A percentile compares a stretch with the other conserved stretches of the same genome.
Evolutionary conservation across 257 asterid species (phyloP).

Genomic region (Solanum dulcamara): DNA sequence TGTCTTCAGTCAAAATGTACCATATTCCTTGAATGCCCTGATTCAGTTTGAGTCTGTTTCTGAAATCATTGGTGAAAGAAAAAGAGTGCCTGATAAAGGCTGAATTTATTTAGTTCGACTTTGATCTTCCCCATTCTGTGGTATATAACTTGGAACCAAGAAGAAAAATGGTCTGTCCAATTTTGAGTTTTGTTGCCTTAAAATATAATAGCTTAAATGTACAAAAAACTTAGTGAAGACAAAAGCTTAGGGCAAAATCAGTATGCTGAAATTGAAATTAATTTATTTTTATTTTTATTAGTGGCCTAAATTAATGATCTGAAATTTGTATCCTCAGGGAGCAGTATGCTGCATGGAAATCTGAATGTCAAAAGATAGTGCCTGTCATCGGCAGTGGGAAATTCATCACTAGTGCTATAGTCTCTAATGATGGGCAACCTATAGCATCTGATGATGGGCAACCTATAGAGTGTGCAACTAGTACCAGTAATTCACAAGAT

Average conservation of each 20-base stretch:
- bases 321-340: constrained; percentile 35
- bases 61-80: neutral
- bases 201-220: neutral
- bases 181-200: neutral
- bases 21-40: neutral
- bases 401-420: constrained; percentile 48
- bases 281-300: neutral
- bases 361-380: constrained; percentile 60
- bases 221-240: neutral
- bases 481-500: constrained; percentile 2
- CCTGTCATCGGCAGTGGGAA: constrained; percentile 81
- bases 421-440: constrained; percentile 37
- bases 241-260: neutral
- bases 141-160: neutral
- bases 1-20: neutral
- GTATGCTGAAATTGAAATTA: neutral
- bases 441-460: constrained; percentile 17
- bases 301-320: neutral
- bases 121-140: neutral
- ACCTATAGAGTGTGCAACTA: constrained; percentile 7
- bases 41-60: neutral
- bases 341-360: constrained; percentile 71
- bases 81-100: neutral
- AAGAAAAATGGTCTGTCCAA: neutral
- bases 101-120: neutral